Percentiles rank a stretch among this genome's conserved stretches.
phyloP scores from a whole-genome alignment of 805 yeast species.

The Myxozyma vanderwaltii region DNA sequence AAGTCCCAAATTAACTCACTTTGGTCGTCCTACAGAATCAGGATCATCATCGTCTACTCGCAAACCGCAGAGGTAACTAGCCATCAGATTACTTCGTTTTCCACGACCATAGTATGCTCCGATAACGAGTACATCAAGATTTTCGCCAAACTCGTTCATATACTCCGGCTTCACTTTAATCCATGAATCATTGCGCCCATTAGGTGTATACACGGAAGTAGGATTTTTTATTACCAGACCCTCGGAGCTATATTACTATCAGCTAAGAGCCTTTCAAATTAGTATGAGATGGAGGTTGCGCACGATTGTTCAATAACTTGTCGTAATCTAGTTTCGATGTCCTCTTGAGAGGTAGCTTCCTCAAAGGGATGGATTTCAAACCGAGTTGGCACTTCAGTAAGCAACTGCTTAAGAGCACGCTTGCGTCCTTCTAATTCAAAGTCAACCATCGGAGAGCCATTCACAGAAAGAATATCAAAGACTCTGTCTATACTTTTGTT shows the following conservation, averaged over 20 bases:
- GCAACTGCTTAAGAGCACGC: constrained; percentile 49
- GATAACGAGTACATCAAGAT: constrained; percentile 74
- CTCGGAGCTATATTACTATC: constrained; percentile 54
- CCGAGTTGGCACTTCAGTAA: constrained; percentile 40
- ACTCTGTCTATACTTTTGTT: constrained; percentile 43
- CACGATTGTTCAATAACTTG: constrained; percentile 52
- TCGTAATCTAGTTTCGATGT: constrained; percentile 58
- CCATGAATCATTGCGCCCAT: constrained; percentile 70
- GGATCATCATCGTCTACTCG: constrained; percentile 46
- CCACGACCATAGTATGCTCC: constrained; percentile 79
- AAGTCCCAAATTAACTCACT: background rate
- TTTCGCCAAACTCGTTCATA: constrained; percentile 80
- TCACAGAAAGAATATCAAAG: constrained; percentile 73
- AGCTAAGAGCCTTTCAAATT: background rate
- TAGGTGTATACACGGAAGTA: constrained; percentile 58
- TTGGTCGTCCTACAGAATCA: constrained; percentile 43
- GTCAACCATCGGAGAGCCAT: constrained; percentile 62
- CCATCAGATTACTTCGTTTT: constrained; percentile 42
- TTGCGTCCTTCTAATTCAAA: constrained; percentile 61
- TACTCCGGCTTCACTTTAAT: constrained; percentile 90
- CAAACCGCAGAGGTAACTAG: constrained; percentile 74
- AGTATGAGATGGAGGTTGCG: background rate
- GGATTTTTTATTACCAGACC: constrained; percentile 79
- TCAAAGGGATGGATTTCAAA: constrained; percentile 38
- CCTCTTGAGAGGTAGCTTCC: constrained; percentile 50